These are phyloP conservation scores for Candida albicans DNA, from an alignment of 1,139 yeast species.

Conservation along the genomic window DNA sequence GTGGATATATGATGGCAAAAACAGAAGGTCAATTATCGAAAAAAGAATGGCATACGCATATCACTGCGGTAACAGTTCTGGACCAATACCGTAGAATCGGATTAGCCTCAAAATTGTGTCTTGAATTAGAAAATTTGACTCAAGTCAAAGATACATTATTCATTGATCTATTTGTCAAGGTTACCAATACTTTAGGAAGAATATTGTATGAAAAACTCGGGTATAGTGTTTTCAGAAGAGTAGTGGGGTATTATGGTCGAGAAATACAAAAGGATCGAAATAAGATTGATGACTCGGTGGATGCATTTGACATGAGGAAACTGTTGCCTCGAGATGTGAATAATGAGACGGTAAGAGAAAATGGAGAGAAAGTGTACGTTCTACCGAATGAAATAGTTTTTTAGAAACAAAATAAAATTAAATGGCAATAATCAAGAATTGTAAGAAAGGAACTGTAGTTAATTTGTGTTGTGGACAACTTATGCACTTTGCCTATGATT, in stretches of 20 bases:
- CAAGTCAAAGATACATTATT: constrained; percentile 68
- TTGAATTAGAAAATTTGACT: constrained; percentile 69
- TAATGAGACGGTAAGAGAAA: constrained; percentile 50
- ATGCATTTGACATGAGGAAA: constrained; percentile 87
- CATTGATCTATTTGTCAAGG: constrained; percentile 87
- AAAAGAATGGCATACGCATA: constrained; percentile 93
- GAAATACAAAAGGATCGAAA: constrained; percentile 47
- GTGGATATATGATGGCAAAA: constrained; percentile 94
- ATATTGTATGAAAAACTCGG: constrained; percentile 84
- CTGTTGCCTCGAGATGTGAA: constrained; percentile 56
- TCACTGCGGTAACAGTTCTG: constrained; percentile 92
- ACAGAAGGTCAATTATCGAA: constrained; percentile 72
- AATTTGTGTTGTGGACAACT: too few species aligned
- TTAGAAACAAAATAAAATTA: constrained; percentile 18
- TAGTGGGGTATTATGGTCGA: constrained; percentile 81
- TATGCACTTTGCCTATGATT: too few species aligned
- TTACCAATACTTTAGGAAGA: constrained; percentile 77
- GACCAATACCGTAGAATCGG: constrained; percentile 83
- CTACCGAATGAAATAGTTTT: constrained; percentile 62
- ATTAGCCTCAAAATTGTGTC: constrained; percentile 75
- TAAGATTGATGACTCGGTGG: constrained; percentile 60
- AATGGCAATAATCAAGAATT: too few species aligned
- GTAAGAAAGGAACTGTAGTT: too few species aligned
- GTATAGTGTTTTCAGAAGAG: constrained; percentile 80
- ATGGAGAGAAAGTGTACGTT: constrained; percentile 60